Conservation (phyloP, 169 alveolate species). For the Plasmodium ovale region DNA sequence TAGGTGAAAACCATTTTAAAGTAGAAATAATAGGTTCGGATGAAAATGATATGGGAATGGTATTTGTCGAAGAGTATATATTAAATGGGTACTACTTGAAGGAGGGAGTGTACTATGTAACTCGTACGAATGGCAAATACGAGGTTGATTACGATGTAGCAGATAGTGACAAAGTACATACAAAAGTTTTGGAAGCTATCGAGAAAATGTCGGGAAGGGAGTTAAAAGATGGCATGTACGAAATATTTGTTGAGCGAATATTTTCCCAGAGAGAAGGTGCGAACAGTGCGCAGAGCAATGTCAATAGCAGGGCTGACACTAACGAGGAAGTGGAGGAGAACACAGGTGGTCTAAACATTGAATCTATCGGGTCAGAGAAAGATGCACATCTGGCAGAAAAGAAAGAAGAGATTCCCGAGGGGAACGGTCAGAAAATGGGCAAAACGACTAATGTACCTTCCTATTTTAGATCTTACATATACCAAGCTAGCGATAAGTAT, state of each 20-base stretch:
- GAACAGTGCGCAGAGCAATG: no score
- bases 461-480: not conserved
- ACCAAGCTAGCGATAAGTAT: not conserved
- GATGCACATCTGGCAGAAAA: no score
- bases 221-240: no score
- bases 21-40: not conserved
- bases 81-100: slow-evolving; percentile 8
- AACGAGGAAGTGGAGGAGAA: no score
- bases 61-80: not conserved
- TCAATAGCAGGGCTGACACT: no score
- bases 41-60: not conserved
- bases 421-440: no score
- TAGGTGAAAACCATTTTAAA: not conserved
- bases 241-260: no score
- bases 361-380: no score
- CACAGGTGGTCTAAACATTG: no score
- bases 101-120: slow-evolving; percentile 4
- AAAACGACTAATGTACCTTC: no score
- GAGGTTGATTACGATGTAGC: not conserved
- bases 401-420: no score
- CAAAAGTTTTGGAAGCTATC: slow-evolving; percentile 12
- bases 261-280: no score
- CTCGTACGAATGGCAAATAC: not conserved
- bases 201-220: slow-evolving; percentile 3
- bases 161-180: not conserved